Evolutionary conservation across 2,329 filamentous ascomycete genomes (phyloP).

Genomic region (Zymoseptoria ardabiliae): DNA sequence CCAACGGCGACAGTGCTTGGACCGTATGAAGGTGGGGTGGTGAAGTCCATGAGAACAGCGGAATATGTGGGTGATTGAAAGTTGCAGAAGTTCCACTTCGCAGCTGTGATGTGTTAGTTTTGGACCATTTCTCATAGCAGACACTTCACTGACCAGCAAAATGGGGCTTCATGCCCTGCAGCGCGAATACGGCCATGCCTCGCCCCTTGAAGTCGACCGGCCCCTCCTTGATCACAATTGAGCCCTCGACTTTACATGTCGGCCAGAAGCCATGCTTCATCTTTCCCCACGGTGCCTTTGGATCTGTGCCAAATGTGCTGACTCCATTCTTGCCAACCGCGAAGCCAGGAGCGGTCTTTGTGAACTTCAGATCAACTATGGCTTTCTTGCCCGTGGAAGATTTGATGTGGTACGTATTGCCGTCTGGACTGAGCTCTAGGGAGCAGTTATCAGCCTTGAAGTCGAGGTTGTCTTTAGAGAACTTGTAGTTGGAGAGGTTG

Average conservation of each 20-base stretch:
- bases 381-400: slow-evolving; percentile 73
- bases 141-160: slow-evolving; percentile 59
- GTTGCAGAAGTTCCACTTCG: slow-evolving; percentile 86
- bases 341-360: slow-evolving; percentile 70
- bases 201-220: slow-evolving; percentile 74
- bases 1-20: slow-evolving; percentile 77
- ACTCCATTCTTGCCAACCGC: slow-evolving; percentile 77
- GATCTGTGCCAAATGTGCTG: slow-evolving; percentile 79
- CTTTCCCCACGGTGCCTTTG: slow-evolving; percentile 76
- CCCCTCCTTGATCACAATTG: slow-evolving; percentile 73
- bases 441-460: slow-evolving; percentile 85
- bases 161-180: slow-evolving; percentile 99
- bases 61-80: slow-evolving; percentile 85
- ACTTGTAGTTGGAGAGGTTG: slow-evolving; percentile 68
- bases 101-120: slow-evolving; percentile 43
- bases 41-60: slow-evolving; percentile 92
- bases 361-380: slow-evolving; percentile 80
- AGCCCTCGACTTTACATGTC: slow-evolving; percentile 71
- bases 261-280: slow-evolving; percentile 97
- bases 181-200: slow-evolving; percentile 72
- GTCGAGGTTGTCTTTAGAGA: slow-evolving; percentile 72
- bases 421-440: slow-evolving; percentile 78
- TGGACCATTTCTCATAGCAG: neutral
- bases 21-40: slow-evolving; percentile 86
- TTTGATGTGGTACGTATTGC: slow-evolving; percentile 78